These are phyloP conservation scores for Oryza officinalis DNA, from an alignment of 176 grass and related monocot genomes.

Conservation along the genomic window DNA sequence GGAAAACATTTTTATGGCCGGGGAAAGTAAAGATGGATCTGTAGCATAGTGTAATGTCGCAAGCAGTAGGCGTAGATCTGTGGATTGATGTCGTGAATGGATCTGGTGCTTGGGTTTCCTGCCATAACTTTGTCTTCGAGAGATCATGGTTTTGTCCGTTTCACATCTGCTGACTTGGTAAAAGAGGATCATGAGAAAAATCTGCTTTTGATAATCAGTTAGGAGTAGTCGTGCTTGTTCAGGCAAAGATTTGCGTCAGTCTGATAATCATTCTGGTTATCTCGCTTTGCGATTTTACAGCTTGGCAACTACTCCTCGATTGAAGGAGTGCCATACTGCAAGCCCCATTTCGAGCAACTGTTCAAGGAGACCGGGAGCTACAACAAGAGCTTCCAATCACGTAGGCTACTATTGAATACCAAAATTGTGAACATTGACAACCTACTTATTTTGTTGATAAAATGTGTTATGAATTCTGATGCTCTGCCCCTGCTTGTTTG, in stretches of 20 bases:
- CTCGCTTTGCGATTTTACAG: slow-evolving; percentile 39
- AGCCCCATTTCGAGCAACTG: slow-evolving; percentile 90
- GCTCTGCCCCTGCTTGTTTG: not conserved
- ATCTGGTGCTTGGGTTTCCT: slow-evolving; percentile 16
- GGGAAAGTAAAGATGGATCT: slow-evolving; percentile 33
- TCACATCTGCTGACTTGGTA: not conserved
- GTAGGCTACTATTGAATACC: slow-evolving; percentile 18
- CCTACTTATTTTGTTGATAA: not conserved
- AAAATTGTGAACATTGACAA: not conserved
- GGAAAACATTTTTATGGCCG: not conserved
- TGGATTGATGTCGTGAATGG: not conserved
- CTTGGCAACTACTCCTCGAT: slow-evolving; percentile 84
- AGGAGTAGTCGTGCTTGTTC: not conserved
- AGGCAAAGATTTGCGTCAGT: not conserved
- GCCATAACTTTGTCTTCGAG: not conserved
- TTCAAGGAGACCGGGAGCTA: slow-evolving; percentile 90
- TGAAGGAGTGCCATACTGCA: slow-evolving; percentile 90
- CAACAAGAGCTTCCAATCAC: slow-evolving; percentile 82
- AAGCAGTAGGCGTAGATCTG: slow-evolving; percentile 29
- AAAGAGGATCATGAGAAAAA: slow-evolving; percentile 3
- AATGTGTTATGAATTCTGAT: not conserved
- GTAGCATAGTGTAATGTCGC: not conserved
- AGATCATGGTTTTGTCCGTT: not conserved
- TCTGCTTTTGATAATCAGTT: not conserved
- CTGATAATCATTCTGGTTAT: not conserved